Base-by-base conservation (phyloP, 2,329 filamentous ascomycete genomes). In the Exophiala phaeomuriformis region DNA sequence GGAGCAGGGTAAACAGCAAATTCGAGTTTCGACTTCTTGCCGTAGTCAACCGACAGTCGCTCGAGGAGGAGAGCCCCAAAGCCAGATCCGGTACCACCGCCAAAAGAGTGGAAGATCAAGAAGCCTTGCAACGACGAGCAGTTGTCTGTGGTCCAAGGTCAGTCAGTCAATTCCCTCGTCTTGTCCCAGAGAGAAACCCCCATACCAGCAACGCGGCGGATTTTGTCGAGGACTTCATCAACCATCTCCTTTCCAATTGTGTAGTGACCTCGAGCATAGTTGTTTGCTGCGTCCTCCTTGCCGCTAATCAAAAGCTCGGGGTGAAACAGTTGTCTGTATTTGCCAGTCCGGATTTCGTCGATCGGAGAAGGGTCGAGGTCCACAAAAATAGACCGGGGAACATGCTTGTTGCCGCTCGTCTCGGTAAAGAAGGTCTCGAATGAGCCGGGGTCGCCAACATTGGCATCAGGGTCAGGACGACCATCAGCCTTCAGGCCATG, bases 251-350 rank as follows among this genome's bases (percentile, higher is more conserved):
- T 85, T 64, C 82, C 82, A 64, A 84, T 78, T 42, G 82, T 85
- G 68, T 85, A 85, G 70, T 85, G 82, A 57, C 82, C 82, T 71
- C 82, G 78, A 59, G 82, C 82, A 72, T 85, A 85, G 71, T 84
- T 84, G 68, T 84, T 85, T 63, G 82, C 81, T 55, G 82, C 82
- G 71, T 85, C 82, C 67, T 85, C 82, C 71, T 84, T 84, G 63
- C 82, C 82, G 66, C 78, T 83, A 63, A 85, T 79, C 71, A 85
- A 72, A 61, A 81, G 71, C 67, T 84, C 81, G 19, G 82, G 82
- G 67, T 84, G 82, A 71, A 83, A 85, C 49, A 85, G 74, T 61
- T 80, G 74, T 61, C 80, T 77, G 71, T 83, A 84, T 61, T 71
- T 61, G 61, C 82, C 82, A 56, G 78, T 82, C 56, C 81, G 78